Evolutionary conservation across 1,139 yeast species (phyloP).

Genomic region (Taiozyma onychis): DNA sequence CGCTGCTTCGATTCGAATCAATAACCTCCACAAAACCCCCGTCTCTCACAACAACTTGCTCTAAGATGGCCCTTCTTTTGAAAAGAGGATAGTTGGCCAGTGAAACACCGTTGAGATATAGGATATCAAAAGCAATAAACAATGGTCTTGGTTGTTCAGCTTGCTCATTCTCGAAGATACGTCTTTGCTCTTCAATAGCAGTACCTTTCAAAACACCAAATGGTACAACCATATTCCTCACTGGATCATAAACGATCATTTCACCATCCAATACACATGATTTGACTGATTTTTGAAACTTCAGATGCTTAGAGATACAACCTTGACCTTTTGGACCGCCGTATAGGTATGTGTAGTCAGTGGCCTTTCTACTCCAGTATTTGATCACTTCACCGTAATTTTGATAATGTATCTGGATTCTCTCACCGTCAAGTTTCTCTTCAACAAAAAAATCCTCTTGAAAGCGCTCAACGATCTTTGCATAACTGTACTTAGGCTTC

Average conservation of each 20-base stretch:
- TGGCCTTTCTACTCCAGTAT: conserved; percentile 60
- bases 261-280: conserved; percentile 77
- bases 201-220: conserved; percentile 75
- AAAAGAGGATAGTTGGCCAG: conserved; percentile 49
- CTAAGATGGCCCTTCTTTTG: conserved; percentile 50
- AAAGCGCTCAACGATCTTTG: conserved; percentile 41
- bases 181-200: conserved; percentile 38
- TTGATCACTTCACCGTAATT: conserved; percentile 38
- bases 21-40: conserved; percentile 54
- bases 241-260: conserved; percentile 82
- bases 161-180: conserved; percentile 20
- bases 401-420: conserved; percentile 66
- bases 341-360: conserved; percentile 68
- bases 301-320: conserved; percentile 52
- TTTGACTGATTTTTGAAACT: conserved; percentile 39
- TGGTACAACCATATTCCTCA: conserved; percentile 55
- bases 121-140: conserved; percentile 65
- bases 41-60: conserved; percentile 40
- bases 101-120: conserved; percentile 60
- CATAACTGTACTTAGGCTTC: conserved; percentile 44
- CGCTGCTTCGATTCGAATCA: conserved; percentile 37
- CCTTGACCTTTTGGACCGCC: conserved; percentile 56
- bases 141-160: conserved; percentile 42
- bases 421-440: conserved; percentile 92
- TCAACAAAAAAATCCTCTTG: conserved; percentile 61